Evolutionary conservation across 2,329 filamentous ascomycete genomes (phyloP), one percentile per base, ranked within the genome.

Genomic region (Dothiorella sarmentorum): DNA sequence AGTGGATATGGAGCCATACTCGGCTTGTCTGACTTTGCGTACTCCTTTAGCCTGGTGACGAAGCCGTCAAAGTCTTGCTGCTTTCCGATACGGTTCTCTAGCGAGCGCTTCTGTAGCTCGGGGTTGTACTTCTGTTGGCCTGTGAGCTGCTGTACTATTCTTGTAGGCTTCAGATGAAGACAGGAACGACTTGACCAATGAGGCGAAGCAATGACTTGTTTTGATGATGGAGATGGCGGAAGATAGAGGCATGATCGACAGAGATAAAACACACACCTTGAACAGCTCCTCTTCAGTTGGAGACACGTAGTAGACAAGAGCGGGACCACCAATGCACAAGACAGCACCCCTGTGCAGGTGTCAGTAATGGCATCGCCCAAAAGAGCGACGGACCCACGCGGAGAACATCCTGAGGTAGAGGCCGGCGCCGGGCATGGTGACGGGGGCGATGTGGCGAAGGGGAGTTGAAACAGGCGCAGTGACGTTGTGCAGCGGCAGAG

Each of bases 231-330:
- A 18, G 38, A 45, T 22, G 20, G 43, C 7, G 26, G 31, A 40
- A 24, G 42, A 31, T 29, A 11, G 56, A 33, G 35, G 26, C 43
- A 51, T 29, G 44, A 47, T 38, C 18, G 55, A 40, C 33, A 20
- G 17, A 40, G 37, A n/a, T 45, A 49, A 56, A 42, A 52, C 15
- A 42, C 56, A 26, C 74, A 81, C 80, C 73, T 83, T 81, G 80
- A 95, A 91, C 40, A 99, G 82, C 76, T 97, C 91, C 74, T 97
- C 94, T 66, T 97, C 91, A 11, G 89, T 88, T 2, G 94, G 94
- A 44, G 83, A 83, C 45, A 95, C 77, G 73, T 86, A 96, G 75
- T 87, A 84, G 42, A 93, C 88, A 56, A 97, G 78, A 15, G 88
- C 87, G 22, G 94, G 94, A 3, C 94, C 94, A 55, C 94, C 94